Conservation (phyloP, 2,329 filamentous ascomycete genomes). For the Penicillium sp. region DNA sequence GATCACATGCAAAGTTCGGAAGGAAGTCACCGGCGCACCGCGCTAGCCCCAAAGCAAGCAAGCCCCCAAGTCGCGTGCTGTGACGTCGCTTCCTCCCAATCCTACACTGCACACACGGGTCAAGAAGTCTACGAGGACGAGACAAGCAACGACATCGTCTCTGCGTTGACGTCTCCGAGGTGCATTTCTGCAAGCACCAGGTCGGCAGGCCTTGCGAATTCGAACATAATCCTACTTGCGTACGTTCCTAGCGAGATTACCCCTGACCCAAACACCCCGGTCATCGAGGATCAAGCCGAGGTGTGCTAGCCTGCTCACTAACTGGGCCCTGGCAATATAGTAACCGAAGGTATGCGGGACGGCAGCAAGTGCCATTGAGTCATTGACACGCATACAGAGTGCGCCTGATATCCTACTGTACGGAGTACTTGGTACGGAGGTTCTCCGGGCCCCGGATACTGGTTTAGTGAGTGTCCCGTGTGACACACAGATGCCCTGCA, state of each 20-base stretch:
- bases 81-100: not conserved
- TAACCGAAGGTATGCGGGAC: not conserved
- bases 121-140: too few species aligned
- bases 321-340: not conserved
- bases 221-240: too few species aligned
- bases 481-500: too few species aligned
- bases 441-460: too few species aligned
- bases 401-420: too few species aligned
- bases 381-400: too few species aligned
- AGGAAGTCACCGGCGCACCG: not conserved
- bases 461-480: not conserved
- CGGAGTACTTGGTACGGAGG: too few species aligned
- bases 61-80: not conserved
- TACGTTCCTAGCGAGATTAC: not conserved
- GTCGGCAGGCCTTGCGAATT: too few species aligned
- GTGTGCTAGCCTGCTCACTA: not conserved
- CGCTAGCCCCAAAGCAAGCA: not conserved
- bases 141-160: too few species aligned
- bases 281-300: constrained; percentile 1
- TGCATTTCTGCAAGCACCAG: too few species aligned
- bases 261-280: constrained; percentile 6
- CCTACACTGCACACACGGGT: too few species aligned
- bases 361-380: not conserved
- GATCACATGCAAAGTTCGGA: constrained; percentile 15
- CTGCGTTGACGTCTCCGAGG: too few species aligned